These are phyloP conservation scores for Alternaria sp. DNA, from an alignment of 2,329 filamentous ascomycete genomes.

Conservation along the genomic window DNA sequence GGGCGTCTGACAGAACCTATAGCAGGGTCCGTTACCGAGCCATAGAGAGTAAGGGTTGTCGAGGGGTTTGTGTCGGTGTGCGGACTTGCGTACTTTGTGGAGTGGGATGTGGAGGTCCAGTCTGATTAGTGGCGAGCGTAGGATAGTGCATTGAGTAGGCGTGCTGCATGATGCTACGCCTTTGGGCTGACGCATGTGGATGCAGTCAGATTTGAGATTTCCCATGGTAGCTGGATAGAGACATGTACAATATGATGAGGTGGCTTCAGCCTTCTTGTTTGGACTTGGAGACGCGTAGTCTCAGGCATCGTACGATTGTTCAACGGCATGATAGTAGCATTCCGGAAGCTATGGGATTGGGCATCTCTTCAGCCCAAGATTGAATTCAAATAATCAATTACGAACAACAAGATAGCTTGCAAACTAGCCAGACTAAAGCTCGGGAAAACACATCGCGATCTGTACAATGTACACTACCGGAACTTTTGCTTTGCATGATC, in stretches of 20 bases:
- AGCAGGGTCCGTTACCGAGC: slow-evolving; percentile 12
- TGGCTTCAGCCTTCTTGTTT: background rate
- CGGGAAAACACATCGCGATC: slow-evolving; percentile 1
- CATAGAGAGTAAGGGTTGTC: background rate
- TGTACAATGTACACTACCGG: slow-evolving; percentile 10
- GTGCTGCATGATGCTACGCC: background rate
- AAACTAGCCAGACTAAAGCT: slow-evolving; percentile 5
- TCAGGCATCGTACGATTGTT: background rate
- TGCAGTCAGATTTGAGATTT: slow-evolving; percentile 2
- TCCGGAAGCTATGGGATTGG: background rate
- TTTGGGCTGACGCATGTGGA: background rate
- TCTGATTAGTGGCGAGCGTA: background rate
- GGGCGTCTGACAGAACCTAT: slow-evolving; percentile 21
- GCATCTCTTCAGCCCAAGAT: background rate
- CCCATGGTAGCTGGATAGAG: background rate
- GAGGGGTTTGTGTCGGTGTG: slow-evolving; percentile 10
- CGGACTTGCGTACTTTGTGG: background rate
- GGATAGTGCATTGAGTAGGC: background rate
- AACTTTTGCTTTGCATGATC: slow-evolving; percentile 28
- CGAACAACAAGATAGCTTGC: background rate
- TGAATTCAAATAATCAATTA: background rate
- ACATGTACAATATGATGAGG: background rate
- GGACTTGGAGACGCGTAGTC: background rate
- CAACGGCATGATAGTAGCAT: background rate
- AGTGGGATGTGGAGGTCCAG: background rate